Conservation (phyloP, 139 green algal species). For the Chlorella sp. region DNA sequence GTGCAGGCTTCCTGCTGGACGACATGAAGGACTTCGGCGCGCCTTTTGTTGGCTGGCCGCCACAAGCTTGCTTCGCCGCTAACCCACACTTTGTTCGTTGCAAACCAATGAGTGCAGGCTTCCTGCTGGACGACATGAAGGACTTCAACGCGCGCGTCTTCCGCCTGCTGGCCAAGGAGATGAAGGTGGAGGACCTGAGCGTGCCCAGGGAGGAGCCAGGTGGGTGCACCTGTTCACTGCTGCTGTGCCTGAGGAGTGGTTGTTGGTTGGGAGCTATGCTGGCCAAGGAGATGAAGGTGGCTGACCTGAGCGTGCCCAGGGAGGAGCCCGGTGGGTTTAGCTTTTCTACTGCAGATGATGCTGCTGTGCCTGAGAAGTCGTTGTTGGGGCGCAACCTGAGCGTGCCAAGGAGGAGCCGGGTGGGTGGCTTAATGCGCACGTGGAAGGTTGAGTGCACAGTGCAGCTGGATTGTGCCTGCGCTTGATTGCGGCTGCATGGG, state of each 20-base stretch:
- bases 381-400: not conserved
- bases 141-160: constrained; percentile 35
- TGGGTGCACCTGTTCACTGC: not conserved
- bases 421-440: too few relatives aligned
- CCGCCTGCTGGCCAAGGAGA: constrained; percentile 34
- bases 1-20: constrained; percentile 35
- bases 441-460: too few relatives aligned
- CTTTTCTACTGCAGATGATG: not conserved
- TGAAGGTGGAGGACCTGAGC: constrained; percentile 6
- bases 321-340: too few relatives aligned
- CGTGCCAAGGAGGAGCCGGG: too few relatives aligned
- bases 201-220: not conserved
- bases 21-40: constrained; percentile 32
- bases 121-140: constrained; percentile 35
- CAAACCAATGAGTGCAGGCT: constrained; percentile 3
- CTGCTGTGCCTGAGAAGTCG: not conserved
- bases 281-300: not conserved
- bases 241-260: not conserved
- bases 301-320: too few relatives aligned
- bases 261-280: not conserved
- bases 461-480: too few relatives aligned
- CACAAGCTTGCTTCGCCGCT: not conserved
- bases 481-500: too few relatives aligned
- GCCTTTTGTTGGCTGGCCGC: not conserved
- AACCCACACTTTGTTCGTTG: not conserved